Evolutionary conservation across 106 monocot genomes (phyloP).

Genomic region (Allium sativum): DNA sequence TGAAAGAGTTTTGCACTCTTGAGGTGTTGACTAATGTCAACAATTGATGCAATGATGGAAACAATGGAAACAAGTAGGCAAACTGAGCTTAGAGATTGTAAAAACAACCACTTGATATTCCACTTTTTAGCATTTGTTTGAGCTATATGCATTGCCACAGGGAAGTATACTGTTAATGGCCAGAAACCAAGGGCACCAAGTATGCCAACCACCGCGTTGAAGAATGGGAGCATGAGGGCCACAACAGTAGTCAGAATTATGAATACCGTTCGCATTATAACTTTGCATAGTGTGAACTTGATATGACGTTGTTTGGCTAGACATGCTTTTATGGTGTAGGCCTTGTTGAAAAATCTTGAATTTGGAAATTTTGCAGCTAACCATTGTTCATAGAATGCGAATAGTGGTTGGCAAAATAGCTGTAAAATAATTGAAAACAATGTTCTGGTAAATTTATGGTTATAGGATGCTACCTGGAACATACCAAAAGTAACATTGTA

Average conservation of each 20-base stretch:
- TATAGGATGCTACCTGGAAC: no score
- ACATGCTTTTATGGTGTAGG: slow-evolving; percentile 5
- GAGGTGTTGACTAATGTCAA: slow-evolving; percentile 15
- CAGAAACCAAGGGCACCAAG: slow-evolving; percentile 25
- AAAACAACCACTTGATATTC: slow-evolving; percentile 9
- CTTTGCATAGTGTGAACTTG: slow-evolving; percentile 23
- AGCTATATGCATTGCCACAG: slow-evolving; percentile 18
- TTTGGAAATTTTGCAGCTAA: slow-evolving; percentile 21
- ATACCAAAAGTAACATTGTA: no score
- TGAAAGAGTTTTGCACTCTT: slow-evolving; percentile 12
- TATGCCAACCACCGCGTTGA: slow-evolving; percentile 24
- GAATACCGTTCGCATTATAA: slow-evolving; percentile 14
- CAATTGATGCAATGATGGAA: slow-evolving; percentile 16
- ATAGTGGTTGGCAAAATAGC: slow-evolving; percentile 28
- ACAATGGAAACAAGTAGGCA: slow-evolving; percentile 10
- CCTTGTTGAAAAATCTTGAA: slow-evolving; percentile 14
- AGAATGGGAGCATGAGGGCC: slow-evolving; percentile 24
- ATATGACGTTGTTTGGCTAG: slow-evolving; percentile 6
- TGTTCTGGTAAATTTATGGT: no score
- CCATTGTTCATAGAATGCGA: slow-evolving; percentile 20
- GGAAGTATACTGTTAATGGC: slow-evolving; percentile 27
- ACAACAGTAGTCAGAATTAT: slow-evolving; percentile 9
- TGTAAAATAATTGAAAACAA: slow-evolving; percentile 8
- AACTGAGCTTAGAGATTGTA: slow-evolving; percentile 10
- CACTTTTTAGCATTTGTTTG: slow-evolving; percentile 17